Base-by-base conservation (phyloP, 2,329 filamentous ascomycete genomes). In the Penicillium sp. region DNA sequence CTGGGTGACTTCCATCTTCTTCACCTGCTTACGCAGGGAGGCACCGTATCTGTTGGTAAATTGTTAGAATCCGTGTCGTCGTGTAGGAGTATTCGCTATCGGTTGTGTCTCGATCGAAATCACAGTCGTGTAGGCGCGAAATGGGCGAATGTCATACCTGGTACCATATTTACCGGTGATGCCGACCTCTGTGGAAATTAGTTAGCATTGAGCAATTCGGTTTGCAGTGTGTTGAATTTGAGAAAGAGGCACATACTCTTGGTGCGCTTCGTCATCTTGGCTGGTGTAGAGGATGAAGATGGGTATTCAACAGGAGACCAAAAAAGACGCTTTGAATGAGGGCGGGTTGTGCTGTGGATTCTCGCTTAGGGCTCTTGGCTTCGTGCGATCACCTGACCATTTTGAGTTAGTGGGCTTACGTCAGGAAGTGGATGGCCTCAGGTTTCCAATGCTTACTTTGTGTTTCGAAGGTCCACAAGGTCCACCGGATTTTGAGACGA, bases 1-100 rank as follows among this genome's bases (percentile, higher is more conserved):
- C 83, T 97, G 94, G 75, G 91, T 90, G 81, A 97, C 90, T 89
- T 97, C 94, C 89, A 97, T 96, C 90, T 97, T 97, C 91, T 97
- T 97, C 78, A 94, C 89, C 81, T 92, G 93, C 88, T 97, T 97
- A 84, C 93, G 91, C 82, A 97, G 91, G 76, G 94, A 97, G 79
- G 94, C 93, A 93, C 93, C 94, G 83, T 96, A 96, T 87, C 91
- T 93, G 62, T 71, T 72, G 48, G 61, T 56, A 61, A 38, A 48
- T 58, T 41, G 43, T 64, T 60, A 66, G 67, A 60, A 58, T 63
- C 61, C 59, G 56, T 38, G 56, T 58, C 59, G 60, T 62, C 60
- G 47, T 57, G 50, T 50, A 56, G 7, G 45, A 40, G 23, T 49
- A 17, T 45, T 56, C 33, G 45, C 13, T 21, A 19, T 50, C 7